Conservation (phyloP, 2,329 filamentous ascomycete species). For the Neofusicoccum cordaticola region DNA sequence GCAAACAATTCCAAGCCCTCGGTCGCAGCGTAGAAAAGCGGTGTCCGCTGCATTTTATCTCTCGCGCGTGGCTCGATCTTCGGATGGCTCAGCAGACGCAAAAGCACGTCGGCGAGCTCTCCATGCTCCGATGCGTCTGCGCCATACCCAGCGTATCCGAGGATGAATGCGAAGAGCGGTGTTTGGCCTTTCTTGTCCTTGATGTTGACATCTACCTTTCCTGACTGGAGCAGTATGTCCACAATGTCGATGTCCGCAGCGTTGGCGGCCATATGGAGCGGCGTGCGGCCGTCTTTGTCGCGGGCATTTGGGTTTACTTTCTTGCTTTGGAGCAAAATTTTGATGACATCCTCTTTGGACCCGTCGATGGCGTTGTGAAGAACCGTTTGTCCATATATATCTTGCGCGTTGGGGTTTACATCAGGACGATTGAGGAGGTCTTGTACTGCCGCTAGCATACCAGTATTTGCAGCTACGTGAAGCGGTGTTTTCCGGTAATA, state of each 20-base stretch:
- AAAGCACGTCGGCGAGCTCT: neutral
- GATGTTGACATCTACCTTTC: neutral
- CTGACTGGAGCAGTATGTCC: neutral
- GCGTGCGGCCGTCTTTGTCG: neutral
- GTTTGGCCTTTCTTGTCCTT: neutral
- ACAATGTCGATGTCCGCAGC: neutral
- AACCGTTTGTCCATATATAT: neutral
- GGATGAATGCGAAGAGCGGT: neutral
- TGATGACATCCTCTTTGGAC: neutral
- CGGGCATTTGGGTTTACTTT: neutral
- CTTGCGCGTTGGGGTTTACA: neutral
- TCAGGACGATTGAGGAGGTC: neutral
- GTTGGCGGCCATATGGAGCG: neutral
- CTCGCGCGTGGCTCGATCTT: neutral
- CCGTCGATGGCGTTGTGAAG: neutral
- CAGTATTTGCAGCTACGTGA: neutral
- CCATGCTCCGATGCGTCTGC: neutral
- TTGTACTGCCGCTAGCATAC: neutral
- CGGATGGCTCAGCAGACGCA: neutral
- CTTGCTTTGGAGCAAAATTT: neutral
- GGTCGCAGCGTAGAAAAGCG: neutral
- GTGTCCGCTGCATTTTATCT: neutral
- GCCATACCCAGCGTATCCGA: neutral
- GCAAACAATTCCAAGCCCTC: neutral
- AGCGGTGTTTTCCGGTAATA: neutral